Evolutionary conservation across 208 protist genomes (phyloP).

Genomic region (Tritrichomonas foetus): DNA sequence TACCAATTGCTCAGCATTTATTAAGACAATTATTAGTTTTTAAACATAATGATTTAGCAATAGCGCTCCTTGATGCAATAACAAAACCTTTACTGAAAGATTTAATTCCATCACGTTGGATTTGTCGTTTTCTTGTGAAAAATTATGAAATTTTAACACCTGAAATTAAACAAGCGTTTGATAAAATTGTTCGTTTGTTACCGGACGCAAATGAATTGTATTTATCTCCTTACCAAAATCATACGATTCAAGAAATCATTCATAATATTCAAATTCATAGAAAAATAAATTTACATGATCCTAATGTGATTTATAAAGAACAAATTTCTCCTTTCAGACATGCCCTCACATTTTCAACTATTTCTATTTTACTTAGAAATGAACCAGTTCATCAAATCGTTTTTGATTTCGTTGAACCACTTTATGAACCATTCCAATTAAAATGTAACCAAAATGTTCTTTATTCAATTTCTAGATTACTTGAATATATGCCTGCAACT

Average conservation of each 20-base stretch:
- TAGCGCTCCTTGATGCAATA: background rate
- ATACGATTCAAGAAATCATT: background rate
- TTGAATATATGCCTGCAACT: background rate
- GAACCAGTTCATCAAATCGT: background rate
- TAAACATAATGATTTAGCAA: background rate
- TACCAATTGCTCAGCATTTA: background rate
- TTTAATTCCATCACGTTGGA: background rate
- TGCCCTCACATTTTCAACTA: background rate
- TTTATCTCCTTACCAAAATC: background rate
- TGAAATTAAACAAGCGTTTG: background rate
- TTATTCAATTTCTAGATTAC: background rate
- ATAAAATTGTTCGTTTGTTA: background rate
- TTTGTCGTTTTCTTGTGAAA: background rate
- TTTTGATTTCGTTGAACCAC: background rate
- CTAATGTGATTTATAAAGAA: background rate
- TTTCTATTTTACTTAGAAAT: background rate
- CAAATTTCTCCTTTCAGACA: background rate
- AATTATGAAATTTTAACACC: background rate
- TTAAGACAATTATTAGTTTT: background rate
- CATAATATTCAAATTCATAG: background rate
- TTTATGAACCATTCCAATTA: background rate
- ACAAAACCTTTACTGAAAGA: background rate
- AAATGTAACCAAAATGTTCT: no score
- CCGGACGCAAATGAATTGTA: background rate
- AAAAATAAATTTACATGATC: background rate